A percentile compares a stretch with the other conserved stretches of the same genome.
Evolutionary conservation across 192 early-diverging fungal genomes (phyloP).

Genomic region (Coemansia sp.): DNA sequence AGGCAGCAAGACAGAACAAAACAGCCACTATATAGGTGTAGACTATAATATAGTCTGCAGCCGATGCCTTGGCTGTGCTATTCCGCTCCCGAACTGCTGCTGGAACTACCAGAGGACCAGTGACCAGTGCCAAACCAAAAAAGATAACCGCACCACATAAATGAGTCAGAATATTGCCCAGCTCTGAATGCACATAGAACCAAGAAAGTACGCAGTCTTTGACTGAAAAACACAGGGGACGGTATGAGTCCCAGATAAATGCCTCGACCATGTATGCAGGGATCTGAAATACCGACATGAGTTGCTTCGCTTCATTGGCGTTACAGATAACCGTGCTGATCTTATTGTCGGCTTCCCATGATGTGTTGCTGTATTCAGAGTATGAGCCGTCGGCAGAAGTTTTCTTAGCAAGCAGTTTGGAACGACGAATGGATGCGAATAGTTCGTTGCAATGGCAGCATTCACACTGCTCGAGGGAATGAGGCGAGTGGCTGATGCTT

Average conservation of each 20-base stretch:
- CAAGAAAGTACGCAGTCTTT: constrained; percentile 69
- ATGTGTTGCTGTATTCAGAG: constrained; percentile 1
- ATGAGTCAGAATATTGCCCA: constrained; percentile 89
- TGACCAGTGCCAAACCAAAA: constrained; percentile 52
- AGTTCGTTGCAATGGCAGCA: constrained; percentile 6
- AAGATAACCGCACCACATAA: constrained; percentile 65
- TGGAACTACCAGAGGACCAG: constrained; percentile 43
- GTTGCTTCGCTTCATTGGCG: constrained; percentile 4
- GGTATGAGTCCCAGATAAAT: constrained; percentile 73
- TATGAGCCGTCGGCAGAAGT: neutral
- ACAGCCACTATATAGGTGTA: constrained; percentile 77
- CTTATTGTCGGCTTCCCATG: constrained; percentile 7
- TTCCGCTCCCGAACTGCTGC: constrained; percentile 1
- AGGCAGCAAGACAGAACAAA: constrained; percentile 72
- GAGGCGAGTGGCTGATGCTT: neutral
- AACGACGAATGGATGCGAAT: neutral
- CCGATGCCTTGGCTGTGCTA: constrained; percentile 12
- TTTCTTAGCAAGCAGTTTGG: too few species aligned
- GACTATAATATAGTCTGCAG: constrained; percentile 66
- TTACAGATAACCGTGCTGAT: too few species aligned
- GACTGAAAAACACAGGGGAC: constrained; percentile 71
- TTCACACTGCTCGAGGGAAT: neutral
- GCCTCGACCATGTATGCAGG: constrained; percentile 79
- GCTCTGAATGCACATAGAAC: constrained; percentile 87
- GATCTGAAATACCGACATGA: constrained; percentile 56